Evolutionary conservation across 2,329 filamentous ascomycete genomes (phyloP).

Genomic region (Ophiobolus disseminans): DNA sequence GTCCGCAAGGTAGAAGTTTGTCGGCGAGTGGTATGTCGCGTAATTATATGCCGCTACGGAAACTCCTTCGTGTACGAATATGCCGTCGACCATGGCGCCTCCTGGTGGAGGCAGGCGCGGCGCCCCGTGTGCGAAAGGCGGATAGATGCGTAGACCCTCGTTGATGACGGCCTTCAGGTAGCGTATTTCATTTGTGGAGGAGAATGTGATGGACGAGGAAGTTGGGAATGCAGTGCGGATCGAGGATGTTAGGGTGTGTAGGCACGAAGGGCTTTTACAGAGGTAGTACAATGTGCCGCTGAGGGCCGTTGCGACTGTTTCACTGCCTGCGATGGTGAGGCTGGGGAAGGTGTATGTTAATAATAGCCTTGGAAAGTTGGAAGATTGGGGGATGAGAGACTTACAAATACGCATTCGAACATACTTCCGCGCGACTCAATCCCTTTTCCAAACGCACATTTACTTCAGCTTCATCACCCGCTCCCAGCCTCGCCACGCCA

Average conservation of each 20-base stretch:
- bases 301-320: conserved; percentile 52
- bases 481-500: too few relatives aligned
- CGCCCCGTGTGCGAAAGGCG: conserved; percentile 25
- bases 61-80: conserved; percentile 35
- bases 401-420: too few relatives aligned
- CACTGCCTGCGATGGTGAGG: conserved; percentile 54
- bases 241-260: conserved; percentile 34
- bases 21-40: conserved; percentile 30
- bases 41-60: conserved; percentile 41
- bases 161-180: conserved; percentile 47
- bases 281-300: conserved; percentile 45
- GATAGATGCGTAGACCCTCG: conserved; percentile 46
- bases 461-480: too few relatives aligned
- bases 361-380: too few relatives aligned
- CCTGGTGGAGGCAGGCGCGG: conserved; percentile 30
- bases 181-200: conserved; percentile 21
- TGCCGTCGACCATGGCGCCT: conserved; percentile 30
- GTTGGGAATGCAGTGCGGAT: conserved; percentile 30
- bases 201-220: conserved; percentile 32
- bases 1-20: conserved; percentile 39
- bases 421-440: too few relatives aligned
- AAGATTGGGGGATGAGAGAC: too few relatives aligned
- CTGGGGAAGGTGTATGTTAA: conserved; percentile 45
- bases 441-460: too few relatives aligned
- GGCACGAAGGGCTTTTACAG: conserved; percentile 34